These are phyloP conservation scores for Gastrodia elata DNA, from an alignment of 106 monocot genomes.

Conservation along the genomic window DNA sequence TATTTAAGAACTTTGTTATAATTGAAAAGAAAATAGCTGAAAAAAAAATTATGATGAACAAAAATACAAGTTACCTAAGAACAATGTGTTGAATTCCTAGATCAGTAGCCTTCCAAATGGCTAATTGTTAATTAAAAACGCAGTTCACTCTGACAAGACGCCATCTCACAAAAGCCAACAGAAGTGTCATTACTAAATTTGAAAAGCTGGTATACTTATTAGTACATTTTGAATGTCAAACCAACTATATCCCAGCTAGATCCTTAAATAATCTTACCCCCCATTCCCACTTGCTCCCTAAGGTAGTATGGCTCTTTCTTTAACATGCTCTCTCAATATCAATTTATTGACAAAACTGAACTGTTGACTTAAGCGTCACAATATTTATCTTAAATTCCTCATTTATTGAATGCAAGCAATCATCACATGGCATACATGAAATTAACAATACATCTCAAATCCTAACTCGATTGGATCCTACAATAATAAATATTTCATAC, in stretches of 20 bases:
- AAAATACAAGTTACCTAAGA: neutral
- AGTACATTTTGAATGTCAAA: neutral
- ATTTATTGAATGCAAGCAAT: neutral
- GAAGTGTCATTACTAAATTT: neutral
- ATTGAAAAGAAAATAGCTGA: neutral
- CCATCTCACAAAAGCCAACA: neutral
- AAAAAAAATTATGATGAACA: neutral
- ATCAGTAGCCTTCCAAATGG: neutral
- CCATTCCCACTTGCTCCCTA: neutral
- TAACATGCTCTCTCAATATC: neutral
- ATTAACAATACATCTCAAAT: neutral
- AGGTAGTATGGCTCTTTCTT: neutral
- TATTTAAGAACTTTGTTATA: neutral
- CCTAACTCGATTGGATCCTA: neutral
- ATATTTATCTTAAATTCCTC: neutral
- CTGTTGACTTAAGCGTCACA: neutral
- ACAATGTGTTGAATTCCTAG: neutral
- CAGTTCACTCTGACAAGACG: neutral
- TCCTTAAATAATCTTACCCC: neutral
- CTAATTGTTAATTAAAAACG: neutral
- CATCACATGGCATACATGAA: too few relatives aligned
- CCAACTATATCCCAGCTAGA: neutral
- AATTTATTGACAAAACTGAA: neutral
- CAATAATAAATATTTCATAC: neutral
- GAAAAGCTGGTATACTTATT: neutral